Evolutionary conservation across 2,329 filamentous ascomycete genomes (phyloP), one percentile per base, ranked within the genome.

Genomic region (Hypomyces perniciosus): DNA sequence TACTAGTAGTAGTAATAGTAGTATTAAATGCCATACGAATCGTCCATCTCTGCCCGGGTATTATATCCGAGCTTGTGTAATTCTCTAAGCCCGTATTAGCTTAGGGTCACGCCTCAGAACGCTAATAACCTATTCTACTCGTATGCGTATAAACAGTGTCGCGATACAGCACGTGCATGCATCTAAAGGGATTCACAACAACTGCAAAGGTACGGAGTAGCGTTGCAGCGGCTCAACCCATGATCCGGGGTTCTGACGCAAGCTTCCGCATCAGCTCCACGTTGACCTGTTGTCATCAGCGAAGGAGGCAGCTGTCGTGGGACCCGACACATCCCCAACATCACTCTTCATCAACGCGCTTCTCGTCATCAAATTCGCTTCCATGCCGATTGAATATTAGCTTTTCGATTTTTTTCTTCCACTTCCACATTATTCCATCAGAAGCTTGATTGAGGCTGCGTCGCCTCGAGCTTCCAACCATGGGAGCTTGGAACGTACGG

Each of bases 401-500:
- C 35, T 10, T 34, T 26, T 50, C 29, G 35, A 35, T 45, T 34
- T 26, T 13, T 31, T 44, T 28, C 10, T 35, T 41, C 31, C 34
- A 8, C 7, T 6, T 35, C 20, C 12, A 4, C 29, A 12, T 28
- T 34, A 1, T 46, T 30, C 29, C 31, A 30, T 5, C 30, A 35
- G 29, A 38, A 47, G 44, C 44, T 34, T 29, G 48, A 39, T 44
- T 44, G 48, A 53, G 48, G 51, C 48, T 47, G 51, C 39, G 44
- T 39, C 35, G 43, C 44, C 51, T 40, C 51, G 38, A 53, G 44
- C 51, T 43, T 39, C 56, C 62, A 65, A 49, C 20, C 57, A 73
- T 72, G 70, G 62, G 65, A 50, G 66, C 66, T 51, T 73, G 68
- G 63, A 72, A 73, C 59, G 70, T 71, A 61, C 53, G 65, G 64